phyloP scores from a whole-genome alignment of 805 yeast genomes.

The Groenewaldozyma tartarivorans region DNA sequence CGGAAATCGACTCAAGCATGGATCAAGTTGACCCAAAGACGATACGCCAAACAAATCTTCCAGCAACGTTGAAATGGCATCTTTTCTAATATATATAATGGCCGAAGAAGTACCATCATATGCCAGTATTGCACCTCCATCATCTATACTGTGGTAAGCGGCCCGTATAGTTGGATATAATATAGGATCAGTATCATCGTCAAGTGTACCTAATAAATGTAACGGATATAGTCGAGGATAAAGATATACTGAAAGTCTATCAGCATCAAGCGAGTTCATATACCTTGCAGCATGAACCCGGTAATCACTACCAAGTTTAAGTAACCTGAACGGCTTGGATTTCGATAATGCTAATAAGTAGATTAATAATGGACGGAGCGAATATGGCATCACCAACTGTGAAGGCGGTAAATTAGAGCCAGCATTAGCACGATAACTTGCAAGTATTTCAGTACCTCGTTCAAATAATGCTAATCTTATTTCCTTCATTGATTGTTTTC shows the following conservation, averaged over 20 bases:
- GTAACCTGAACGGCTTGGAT: conserved; percentile 47
- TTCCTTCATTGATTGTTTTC: conserved; percentile 29
- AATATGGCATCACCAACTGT: conserved; percentile 73
- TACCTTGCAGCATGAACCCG: conserved; percentile 47
- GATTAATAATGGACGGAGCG: conserved; percentile 62
- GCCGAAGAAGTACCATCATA: conserved; percentile 53
- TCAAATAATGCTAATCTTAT: conserved; percentile 44
- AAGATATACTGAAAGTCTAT: conserved; percentile 49
- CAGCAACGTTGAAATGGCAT: conserved; percentile 55
- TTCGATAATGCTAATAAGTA: conserved; percentile 63
- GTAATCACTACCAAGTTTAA: conserved; percentile 47
- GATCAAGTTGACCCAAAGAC: conserved; percentile 33
- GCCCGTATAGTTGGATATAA: conserved; percentile 37
- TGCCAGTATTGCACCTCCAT: conserved; percentile 69
- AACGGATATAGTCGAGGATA: conserved; percentile 76
- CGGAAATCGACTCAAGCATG: conserved; percentile 54
- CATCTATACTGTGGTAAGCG: conserved; percentile 33
- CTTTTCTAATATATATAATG: conserved; percentile 58
- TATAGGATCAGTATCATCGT: background rate
- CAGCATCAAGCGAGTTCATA: conserved; percentile 46
- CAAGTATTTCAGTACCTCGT: conserved; percentile 46
- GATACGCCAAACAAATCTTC: conserved; percentile 68
- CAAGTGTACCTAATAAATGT: conserved; percentile 45
- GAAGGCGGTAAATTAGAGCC: conserved; percentile 35
- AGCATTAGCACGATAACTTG: conserved; percentile 45